Conservation (phyloP, 352 stramenopile species). For the Globisporangium cystogenes region DNA sequence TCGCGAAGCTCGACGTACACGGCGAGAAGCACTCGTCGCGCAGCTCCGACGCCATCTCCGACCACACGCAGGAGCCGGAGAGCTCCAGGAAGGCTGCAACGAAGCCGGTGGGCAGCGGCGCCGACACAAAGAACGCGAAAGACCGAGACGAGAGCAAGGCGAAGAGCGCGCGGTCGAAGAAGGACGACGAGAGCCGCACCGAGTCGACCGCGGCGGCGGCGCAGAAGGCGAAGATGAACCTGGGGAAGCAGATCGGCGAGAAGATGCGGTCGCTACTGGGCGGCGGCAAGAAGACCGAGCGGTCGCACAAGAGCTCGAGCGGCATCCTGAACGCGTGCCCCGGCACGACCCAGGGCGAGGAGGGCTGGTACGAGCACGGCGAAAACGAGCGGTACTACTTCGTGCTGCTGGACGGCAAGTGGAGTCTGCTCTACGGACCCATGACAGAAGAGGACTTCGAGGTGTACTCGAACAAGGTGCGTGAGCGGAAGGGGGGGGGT, state of each 20-base stretch:
- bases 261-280: constrained; percentile 79
- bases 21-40: constrained; percentile 17
- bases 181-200: constrained; percentile 51
- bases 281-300: constrained; percentile 63
- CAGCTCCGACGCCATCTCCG: constrained; percentile 13
- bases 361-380: constrained; percentile 86
- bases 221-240: constrained; percentile 30
- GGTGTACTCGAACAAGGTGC: constrained; percentile 63
- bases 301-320: constrained; percentile 55
- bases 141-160: constrained; percentile 5
- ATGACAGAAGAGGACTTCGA: constrained; percentile 86
- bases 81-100: constrained; percentile 7
- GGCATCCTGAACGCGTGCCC: constrained; percentile 79
- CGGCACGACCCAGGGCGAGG: constrained; percentile 73
- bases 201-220: constrained; percentile 23
- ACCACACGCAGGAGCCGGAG: constrained; percentile 10
- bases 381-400: constrained; percentile 88
- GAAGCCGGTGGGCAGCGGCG: background rate
- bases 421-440: constrained; percentile 79
- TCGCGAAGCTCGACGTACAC: constrained; percentile 31
- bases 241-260: constrained; percentile 76
- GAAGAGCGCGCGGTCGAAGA: constrained; percentile 18
- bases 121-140: background rate
- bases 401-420: constrained; percentile 74
- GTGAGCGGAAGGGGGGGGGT: background rate